These are phyloP conservation scores for Chaetomiaceae sp. DNA, from an alignment of 2,329 filamentous ascomycete genomes.

Conservation along the genomic window DNA sequence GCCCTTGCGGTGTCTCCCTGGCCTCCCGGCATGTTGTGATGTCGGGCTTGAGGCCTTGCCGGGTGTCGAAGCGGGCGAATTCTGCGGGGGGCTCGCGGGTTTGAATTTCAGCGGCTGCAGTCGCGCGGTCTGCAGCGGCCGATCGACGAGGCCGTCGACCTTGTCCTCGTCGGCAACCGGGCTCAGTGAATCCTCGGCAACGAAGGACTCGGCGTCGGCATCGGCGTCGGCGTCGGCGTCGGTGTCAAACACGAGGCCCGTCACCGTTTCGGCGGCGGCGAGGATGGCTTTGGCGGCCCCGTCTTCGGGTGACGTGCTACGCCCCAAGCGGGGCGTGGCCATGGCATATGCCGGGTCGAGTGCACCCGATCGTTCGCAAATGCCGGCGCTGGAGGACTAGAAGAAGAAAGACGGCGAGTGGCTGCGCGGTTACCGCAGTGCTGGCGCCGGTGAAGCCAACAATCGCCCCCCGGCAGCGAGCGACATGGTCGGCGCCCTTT, in stretches of 20 bases:
- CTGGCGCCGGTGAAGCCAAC: too few relatives aligned
- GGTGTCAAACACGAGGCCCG: slow-evolving; percentile 14
- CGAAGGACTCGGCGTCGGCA: slow-evolving; percentile 3
- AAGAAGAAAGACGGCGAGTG: too few relatives aligned
- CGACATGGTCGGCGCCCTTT: too few relatives aligned
- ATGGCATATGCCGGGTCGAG: background rate
- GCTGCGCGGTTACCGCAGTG: too few relatives aligned
- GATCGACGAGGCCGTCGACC: background rate
- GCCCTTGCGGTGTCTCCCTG: background rate
- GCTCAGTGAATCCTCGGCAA: slow-evolving; percentile 15
- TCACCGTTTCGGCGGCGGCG: slow-evolving; percentile 13
- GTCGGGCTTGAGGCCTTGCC: background rate
- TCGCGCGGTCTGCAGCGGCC: background rate
- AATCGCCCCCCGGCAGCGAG: too few relatives aligned
- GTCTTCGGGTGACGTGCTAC: slow-evolving; percentile 5
- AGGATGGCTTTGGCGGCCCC: slow-evolving; percentile 13
- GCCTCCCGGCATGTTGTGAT: background rate
- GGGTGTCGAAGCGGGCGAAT: background rate
- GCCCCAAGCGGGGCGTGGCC: slow-evolving; percentile 2
- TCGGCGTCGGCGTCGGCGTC: slow-evolving; percentile 11
- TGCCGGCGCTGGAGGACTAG: too few relatives aligned
- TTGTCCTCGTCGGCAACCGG: slow-evolving; percentile 5
- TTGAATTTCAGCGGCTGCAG: slow-evolving; percentile 9
- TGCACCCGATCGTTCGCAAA: too few relatives aligned
- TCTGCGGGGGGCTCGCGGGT: slow-evolving; percentile 1